phyloP scores from a whole-genome alignment of 2,329 filamentous ascomycete genomes.

The Sphaerostilbella broomeana region DNA sequence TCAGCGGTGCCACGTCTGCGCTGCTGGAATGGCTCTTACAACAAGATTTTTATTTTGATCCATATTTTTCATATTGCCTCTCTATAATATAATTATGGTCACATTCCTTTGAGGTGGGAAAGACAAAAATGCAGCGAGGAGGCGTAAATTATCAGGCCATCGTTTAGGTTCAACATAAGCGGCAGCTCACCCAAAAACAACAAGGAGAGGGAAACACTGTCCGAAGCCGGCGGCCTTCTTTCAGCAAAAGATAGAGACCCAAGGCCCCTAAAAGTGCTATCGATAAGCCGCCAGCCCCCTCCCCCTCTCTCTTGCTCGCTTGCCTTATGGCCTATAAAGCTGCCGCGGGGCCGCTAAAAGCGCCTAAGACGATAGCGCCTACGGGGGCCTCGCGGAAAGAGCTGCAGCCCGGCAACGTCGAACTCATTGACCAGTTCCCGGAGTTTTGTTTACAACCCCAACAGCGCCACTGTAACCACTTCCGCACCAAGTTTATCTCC shows the following conservation, averaged over 20 bases:
- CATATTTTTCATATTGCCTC: neutral
- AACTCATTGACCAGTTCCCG: constrained; percentile 10
- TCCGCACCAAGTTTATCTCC: constrained; percentile 2
- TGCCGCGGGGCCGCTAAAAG: constrained; percentile 10
- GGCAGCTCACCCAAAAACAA: no score
- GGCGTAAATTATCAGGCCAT: neutral
- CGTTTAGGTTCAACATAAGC: no score
- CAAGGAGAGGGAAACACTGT: no score
- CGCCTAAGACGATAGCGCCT: constrained; percentile 8
- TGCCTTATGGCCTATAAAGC: constrained; percentile 9
- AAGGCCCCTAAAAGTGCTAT: no score
- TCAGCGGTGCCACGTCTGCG: constrained; percentile 13
- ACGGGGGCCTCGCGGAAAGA: constrained; percentile 3
- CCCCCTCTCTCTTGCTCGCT: neutral
- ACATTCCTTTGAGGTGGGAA: neutral
- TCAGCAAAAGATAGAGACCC: no score
- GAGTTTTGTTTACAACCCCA: constrained; percentile 12
- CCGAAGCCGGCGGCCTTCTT: no score
- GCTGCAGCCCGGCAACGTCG: constrained; percentile 13
- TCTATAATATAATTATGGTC: constrained; percentile 6
- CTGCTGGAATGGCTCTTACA: constrained; percentile 7
- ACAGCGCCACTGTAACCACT: constrained; percentile 3
- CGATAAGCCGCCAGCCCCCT: constrained; percentile 3
- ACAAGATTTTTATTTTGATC: constrained; percentile 8
- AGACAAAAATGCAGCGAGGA: neutral